Conservation (phyloP, 441 rosid species). For the Bruguiera hainesii region DNA sequence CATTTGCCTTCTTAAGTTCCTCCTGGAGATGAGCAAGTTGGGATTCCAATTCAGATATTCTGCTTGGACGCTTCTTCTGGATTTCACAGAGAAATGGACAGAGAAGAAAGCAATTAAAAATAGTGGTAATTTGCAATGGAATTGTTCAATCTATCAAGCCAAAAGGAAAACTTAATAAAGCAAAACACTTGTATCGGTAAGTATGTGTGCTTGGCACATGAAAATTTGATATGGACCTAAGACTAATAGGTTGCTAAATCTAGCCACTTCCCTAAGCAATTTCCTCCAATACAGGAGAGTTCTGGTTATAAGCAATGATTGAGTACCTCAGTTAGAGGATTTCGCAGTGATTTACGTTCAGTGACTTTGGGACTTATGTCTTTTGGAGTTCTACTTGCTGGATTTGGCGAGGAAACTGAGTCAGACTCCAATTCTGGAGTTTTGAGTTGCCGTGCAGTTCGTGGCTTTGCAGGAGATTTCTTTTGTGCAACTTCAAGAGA, state of each 20-base stretch:
- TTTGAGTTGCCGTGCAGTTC: constrained; percentile 69
- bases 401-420: constrained; percentile 47
- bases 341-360: constrained; percentile 73
- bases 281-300: constrained; percentile 2
- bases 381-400: constrained; percentile 57
- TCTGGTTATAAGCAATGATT: constrained; percentile 9
- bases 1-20: constrained; percentile 80
- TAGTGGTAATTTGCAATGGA: background rate
- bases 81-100: constrained; percentile 16
- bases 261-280: background rate
- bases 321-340: constrained; percentile 68
- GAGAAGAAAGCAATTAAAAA: constrained; percentile 7
- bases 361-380: constrained; percentile 66
- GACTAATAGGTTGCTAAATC: constrained; percentile 4
- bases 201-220: background rate
- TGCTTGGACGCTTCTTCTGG: constrained; percentile 71
- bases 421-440: constrained; percentile 46
- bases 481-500: constrained; percentile 63
- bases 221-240: background rate
- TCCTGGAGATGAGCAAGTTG: constrained; percentile 77
- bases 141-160: background rate
- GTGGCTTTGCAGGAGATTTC: constrained; percentile 69
- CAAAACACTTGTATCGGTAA: background rate
- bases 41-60: constrained; percentile 62
- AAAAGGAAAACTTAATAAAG: background rate